phyloP scores from a whole-genome alignment of 805 yeast genomes.

The Kuraishia hungarica region DNA sequence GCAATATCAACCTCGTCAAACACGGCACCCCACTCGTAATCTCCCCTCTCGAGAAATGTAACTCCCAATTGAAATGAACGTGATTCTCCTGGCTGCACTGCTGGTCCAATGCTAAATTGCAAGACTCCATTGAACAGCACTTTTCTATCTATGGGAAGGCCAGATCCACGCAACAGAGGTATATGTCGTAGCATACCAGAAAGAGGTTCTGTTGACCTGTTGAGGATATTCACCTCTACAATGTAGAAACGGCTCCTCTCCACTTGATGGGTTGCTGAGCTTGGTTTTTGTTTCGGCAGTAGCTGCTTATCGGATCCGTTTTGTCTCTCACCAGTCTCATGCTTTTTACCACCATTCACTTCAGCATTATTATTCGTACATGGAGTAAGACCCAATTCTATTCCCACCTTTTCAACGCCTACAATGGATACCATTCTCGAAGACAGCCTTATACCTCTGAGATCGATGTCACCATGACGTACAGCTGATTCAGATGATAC shows the following conservation, averaged over 20 bases:
- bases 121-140: constrained; percentile 67
- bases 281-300: constrained; percentile 7
- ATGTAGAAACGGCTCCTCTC: constrained; percentile 41
- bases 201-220: constrained; percentile 32
- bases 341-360: constrained; percentile 8
- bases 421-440: constrained; percentile 51
- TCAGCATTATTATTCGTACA: background rate
- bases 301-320: too few relatives aligned
- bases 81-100: constrained; percentile 33
- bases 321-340: constrained; percentile 4
- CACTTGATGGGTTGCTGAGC: constrained; percentile 10
- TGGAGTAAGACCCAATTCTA: constrained; percentile 25
- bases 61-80: constrained; percentile 42
- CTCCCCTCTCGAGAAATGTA: constrained; percentile 66
- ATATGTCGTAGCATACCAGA: constrained; percentile 56
- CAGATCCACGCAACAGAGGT: constrained; percentile 24
- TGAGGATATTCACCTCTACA: constrained; percentile 39
- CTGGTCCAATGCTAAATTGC: constrained; percentile 41
- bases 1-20: constrained; percentile 34
- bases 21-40: constrained; percentile 71
- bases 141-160: constrained; percentile 39
- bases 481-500: constrained; percentile 2
- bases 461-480: constrained; percentile 51
- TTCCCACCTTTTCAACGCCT: constrained; percentile 36
- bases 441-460: constrained; percentile 57